Conservation (phyloP, 176 grass and related monocot species). For the Aechmea fasciata region DNA sequence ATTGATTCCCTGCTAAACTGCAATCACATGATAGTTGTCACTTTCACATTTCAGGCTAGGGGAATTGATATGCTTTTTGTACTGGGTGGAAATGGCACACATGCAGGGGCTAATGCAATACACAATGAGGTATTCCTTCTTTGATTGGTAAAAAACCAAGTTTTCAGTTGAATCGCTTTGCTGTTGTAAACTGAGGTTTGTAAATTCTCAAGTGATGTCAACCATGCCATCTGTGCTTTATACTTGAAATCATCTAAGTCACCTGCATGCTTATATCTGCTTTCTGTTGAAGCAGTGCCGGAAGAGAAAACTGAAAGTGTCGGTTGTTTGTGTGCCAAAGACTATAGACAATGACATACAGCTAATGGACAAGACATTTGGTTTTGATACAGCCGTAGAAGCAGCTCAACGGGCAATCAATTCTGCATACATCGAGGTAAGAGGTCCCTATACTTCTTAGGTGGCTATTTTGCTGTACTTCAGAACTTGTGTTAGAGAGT, state of each 20-base stretch:
- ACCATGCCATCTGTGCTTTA: not conserved
- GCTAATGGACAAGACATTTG: conserved; percentile 97
- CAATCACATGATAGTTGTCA: not conserved
- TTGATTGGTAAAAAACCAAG: not conserved
- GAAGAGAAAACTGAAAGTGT: conserved; percentile 87
- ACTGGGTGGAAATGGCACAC: conserved; percentile 91
- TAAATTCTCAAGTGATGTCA: not conserved
- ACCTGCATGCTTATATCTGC: conserved; percentile 19
- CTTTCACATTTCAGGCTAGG: conserved; percentile 45
- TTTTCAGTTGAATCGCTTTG: too few relatives aligned
- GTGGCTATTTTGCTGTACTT: not conserved
- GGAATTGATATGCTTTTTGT: conserved; percentile 94
- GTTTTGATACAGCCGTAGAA: conserved; percentile 97
- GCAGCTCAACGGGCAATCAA: conserved; percentile 94
- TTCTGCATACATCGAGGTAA: conserved; percentile 98
- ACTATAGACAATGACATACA: conserved; percentile 98
- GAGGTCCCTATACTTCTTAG: not conserved
- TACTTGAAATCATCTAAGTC: not conserved
- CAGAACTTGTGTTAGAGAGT: not conserved
- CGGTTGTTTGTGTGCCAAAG: conserved; percentile 74
- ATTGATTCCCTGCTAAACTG: not conserved
- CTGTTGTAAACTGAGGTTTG: too few relatives aligned
- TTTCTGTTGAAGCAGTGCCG: conserved; percentile 42
- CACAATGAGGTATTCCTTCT: conserved; percentile 62
- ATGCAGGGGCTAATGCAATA: conserved; percentile 91